phyloP scores from a whole-genome alignment of 169 alveolate species.

The Plasmodium cynomolgi region DNA sequence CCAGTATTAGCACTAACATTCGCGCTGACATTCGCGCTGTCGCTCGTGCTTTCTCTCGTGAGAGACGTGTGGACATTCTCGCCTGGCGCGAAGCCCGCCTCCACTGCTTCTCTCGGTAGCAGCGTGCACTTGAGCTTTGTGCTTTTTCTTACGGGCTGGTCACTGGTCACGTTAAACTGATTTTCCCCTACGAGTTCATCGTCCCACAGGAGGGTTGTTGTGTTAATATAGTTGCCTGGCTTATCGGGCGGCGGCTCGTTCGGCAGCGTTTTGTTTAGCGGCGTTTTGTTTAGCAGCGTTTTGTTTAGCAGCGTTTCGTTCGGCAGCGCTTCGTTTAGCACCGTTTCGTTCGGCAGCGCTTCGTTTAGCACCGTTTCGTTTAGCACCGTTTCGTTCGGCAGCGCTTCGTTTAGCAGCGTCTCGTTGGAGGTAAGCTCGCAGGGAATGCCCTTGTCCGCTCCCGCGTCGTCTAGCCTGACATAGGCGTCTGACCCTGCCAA shows the following conservation, averaged over 20 bases:
- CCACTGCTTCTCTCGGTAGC: neutral
- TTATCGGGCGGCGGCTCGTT: neutral
- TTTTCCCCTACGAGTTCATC: neutral
- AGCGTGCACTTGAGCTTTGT: neutral
- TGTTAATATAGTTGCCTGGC: neutral
- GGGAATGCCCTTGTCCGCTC: neutral
- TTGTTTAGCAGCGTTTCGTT: neutral
- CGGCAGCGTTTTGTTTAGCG: too few species aligned
- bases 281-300: neutral
- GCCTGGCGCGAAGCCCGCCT: neutral
- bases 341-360: neutral
- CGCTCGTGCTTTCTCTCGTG: neutral
- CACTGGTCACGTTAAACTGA: neutral
- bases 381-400: too few species aligned
- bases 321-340: too few species aligned
- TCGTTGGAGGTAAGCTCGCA: neutral
- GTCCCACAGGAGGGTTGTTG: neutral
- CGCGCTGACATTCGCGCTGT: neutral
- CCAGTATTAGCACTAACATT: too few species aligned
- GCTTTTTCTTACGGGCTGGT: neutral
- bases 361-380: neutral
- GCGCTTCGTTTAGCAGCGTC: neutral
- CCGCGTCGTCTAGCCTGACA: neutral
- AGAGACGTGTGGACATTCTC: neutral
- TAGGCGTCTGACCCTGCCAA: neutral